Evolutionary conservation across 2,329 filamentous ascomycete genomes (phyloP).

Genomic region (Botrytis tulipae): DNA sequence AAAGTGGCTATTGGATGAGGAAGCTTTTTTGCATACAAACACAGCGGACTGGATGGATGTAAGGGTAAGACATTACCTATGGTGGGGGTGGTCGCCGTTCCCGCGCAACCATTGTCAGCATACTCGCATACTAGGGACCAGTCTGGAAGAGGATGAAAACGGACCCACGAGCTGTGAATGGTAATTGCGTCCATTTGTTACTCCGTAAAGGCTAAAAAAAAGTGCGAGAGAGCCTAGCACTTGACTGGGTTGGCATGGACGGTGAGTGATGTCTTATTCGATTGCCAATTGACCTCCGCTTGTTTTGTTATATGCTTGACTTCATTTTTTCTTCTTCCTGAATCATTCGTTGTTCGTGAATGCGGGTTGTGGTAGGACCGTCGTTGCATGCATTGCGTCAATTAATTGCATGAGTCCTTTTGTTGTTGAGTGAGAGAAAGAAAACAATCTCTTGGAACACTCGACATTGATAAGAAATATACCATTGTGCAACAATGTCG

Average conservation of each 20-base stretch:
- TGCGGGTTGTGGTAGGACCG: neutral
- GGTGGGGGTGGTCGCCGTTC: neutral
- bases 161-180: neutral
- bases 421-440: neutral
- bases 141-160: neutral
- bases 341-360: neutral
- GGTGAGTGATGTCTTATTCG: neutral
- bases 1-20: neutral
- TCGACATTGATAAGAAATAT: neutral
- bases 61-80: neutral
- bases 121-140: neutral
- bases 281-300: neutral
- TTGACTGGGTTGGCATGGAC: conserved; percentile 1
- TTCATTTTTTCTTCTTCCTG: neutral
- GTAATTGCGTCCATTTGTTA: neutral
- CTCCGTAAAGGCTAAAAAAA: neutral
- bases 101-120: conserved; percentile 1
- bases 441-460: neutral
- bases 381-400: neutral
- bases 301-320: neutral
- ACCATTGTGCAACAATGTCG: conserved; percentile 32
- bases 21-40: neutral
- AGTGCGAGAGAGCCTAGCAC: neutral
- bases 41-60: neutral
- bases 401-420: neutral